Base-by-base conservation (phyloP, 2,329 filamentous ascomycete species). In the Cladophialophora chaetospira region DNA sequence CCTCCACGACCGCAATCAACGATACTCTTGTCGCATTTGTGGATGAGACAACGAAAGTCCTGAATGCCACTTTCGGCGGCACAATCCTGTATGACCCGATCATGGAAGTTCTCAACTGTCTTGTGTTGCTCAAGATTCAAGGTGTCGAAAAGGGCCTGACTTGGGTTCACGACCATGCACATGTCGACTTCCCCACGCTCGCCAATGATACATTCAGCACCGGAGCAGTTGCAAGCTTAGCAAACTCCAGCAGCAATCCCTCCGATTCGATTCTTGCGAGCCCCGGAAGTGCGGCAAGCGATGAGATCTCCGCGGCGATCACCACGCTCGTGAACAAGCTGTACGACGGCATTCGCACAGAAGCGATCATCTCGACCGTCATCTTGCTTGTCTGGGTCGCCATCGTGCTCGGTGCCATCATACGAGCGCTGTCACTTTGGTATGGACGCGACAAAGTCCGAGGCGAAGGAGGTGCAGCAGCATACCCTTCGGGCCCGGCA, bases 131-230 rank as follows among this genome's bases (percentile, higher is more conserved):
- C 68, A 97, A 97, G 77, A 81, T 97, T 61, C 85, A 89, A 64
- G 83, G 86, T 19, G 84, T 99, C 63, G 85, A 97, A 71, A 87
- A 88, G 68, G 94, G 88, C 10, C 80, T 97, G n/a, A 96, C 89
- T 0, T 99, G 93, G 93, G 88, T 96, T 9, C 84, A 89, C 67
- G 87, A 97, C 64, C 78, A 97, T 70, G 91, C 94, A 3, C 83
- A 94, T 60, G 82, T 99, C 65, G 78, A 84, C 58, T 88, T 99
- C 65, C 94, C 94, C 0, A 74, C 83, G 51, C 85, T 97, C 59
- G 79, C 84, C 23, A 87, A 89, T 66, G 82, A 96, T 70, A 89
- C 88, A 1, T 96, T 97, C 75, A 93, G 89, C 57, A 76, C 87
- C 51, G 91, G 92, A 38, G 89, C 92, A 54, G 77, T 84, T 28